phyloP scores from a whole-genome alignment of 306 rosid species.

The Vigna trinervia region DNA sequence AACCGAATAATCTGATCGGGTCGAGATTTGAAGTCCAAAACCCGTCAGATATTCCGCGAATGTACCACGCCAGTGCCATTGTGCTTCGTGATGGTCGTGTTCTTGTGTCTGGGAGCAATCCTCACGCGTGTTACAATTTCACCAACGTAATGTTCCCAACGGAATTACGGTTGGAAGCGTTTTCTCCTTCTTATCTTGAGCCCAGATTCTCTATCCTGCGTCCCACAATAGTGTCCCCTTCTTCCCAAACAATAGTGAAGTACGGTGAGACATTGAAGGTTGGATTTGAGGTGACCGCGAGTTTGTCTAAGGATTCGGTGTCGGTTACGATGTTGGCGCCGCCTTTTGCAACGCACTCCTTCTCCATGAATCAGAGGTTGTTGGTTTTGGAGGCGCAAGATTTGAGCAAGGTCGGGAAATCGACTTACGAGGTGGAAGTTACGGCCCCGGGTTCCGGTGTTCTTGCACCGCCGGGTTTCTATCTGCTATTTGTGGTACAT shows the following conservation, averaged over 20 bases:
- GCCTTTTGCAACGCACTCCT: slow-evolving; percentile 83
- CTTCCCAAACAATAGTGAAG: slow-evolving; percentile 47
- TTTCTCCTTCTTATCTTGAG: slow-evolving; percentile 59
- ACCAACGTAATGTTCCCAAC: slow-evolving; percentile 60
- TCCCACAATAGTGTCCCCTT: slow-evolving; percentile 50
- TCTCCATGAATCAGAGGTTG: slow-evolving; percentile 86
- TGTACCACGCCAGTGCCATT: slow-evolving; percentile 78
- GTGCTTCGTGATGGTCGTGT: slow-evolving; percentile 79
- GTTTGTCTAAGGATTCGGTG: slow-evolving; percentile 36
- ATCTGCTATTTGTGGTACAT: slow-evolving; percentile 71
- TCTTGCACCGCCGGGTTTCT: slow-evolving; percentile 78
- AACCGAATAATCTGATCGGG: slow-evolving; percentile 30
- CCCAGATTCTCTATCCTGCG: slow-evolving; percentile 32
- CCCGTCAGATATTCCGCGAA: slow-evolving; percentile 54
- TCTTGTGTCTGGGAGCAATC: slow-evolving; percentile 79
- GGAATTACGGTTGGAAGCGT: slow-evolving; percentile 63
- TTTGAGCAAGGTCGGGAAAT: slow-evolving; percentile 34
- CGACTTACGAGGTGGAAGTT: slow-evolving; percentile 49
- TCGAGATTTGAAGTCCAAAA: slow-evolving; percentile 62
- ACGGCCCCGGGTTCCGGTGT: slow-evolving; percentile 55
- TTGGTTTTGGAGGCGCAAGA: slow-evolving; percentile 52
- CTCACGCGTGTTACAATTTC: slow-evolving; percentile 59
- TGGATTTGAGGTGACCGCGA: slow-evolving; percentile 38
- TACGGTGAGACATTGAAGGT: slow-evolving; percentile 47
- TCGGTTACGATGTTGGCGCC: slow-evolving; percentile 68